Conservation (phyloP, 352 stramenopile genomes). For the Globisporangium spiculum region DNA sequence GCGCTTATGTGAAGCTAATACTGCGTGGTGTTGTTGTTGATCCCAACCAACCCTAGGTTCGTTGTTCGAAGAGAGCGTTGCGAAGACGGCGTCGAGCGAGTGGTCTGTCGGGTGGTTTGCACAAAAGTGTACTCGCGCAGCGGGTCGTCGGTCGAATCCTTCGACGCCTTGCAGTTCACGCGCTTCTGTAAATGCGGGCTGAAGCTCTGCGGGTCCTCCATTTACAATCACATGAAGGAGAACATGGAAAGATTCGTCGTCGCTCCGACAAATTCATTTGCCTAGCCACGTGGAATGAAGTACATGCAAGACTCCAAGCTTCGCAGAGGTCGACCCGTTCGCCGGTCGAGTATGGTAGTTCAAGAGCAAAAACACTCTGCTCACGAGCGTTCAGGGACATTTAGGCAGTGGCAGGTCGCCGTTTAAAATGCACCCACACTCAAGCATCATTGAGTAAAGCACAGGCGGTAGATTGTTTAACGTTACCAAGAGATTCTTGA, state of each 20-base stretch:
- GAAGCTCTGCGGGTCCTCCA: not conserved
- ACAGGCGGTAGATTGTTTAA: too few relatives aligned
- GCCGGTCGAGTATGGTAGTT: too few relatives aligned
- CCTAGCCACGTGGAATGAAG: not conserved
- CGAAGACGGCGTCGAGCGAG: constrained; percentile 8
- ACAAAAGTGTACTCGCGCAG: constrained; percentile 6
- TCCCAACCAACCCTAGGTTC: not conserved
- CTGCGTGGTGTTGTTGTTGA: not conserved
- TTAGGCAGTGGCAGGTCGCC: too few relatives aligned
- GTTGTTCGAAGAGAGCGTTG: not conserved
- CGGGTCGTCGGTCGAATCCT: not conserved
- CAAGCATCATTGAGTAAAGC: too few relatives aligned
- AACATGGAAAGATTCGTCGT: not conserved
- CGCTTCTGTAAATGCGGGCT: not conserved
- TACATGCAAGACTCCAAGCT: not conserved
- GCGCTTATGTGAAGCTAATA: not conserved
- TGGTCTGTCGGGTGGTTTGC: constrained; percentile 5
- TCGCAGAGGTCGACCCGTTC: too few relatives aligned
- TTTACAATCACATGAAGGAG: constrained; percentile 3
- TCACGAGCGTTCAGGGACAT: too few relatives aligned
- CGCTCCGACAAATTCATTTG: not conserved
- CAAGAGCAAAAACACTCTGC: too few relatives aligned
- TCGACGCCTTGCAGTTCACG: not conserved
- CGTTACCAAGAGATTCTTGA: too few relatives aligned
- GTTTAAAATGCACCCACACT: too few relatives aligned